These are phyloP conservation scores for Ramicandelaber brevisporus DNA, from an alignment of 192 early-diverging fungal genomes.

Conservation along the genomic window DNA sequence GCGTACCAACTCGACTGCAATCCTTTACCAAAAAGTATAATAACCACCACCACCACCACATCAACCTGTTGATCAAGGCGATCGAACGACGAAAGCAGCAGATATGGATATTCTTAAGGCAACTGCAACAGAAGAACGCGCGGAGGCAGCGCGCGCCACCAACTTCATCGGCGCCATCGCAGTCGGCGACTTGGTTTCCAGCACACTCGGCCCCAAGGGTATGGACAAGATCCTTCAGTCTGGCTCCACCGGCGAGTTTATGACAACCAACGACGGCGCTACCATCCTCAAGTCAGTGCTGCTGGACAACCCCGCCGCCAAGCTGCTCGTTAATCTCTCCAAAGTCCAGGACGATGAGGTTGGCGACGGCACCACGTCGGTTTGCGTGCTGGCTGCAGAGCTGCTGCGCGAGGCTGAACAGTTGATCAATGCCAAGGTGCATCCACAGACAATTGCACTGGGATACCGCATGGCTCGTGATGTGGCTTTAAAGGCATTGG, in stretches of 20 bases:
- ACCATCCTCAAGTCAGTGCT: conserved; percentile 97
- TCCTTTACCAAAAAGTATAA: too few relatives aligned
- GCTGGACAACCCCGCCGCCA: conserved; percentile 93
- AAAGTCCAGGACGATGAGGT: conserved; percentile 99
- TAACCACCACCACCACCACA: too few relatives aligned
- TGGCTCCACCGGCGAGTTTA: conserved; percentile 48
- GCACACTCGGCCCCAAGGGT: conserved; percentile 91
- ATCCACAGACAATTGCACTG: conserved; percentile 92
- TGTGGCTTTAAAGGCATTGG: conserved; percentile 63
- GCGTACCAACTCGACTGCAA: too few relatives aligned
- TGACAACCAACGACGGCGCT: conserved; percentile 96
- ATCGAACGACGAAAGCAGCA: too few relatives aligned
- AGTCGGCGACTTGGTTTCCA: conserved; percentile 93
- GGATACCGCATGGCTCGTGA: conserved; percentile 76
- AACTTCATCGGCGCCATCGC: conserved; percentile 93
- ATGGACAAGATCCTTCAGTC: conserved; percentile 99
- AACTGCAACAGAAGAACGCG: too few relatives aligned
- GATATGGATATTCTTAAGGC: too few relatives aligned
- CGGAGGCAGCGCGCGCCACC: too few relatives aligned
- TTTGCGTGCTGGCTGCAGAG: conserved; percentile 91
- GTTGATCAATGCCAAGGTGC: conserved; percentile 79
- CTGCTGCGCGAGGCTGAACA: conserved; percentile 80
- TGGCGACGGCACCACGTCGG: conserved; percentile 98
- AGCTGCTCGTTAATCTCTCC: conserved; percentile 92
- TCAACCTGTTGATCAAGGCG: too few relatives aligned